Conservation (phyloP, 129 eudicot species). For the Tanacetum coccineum region DNA sequence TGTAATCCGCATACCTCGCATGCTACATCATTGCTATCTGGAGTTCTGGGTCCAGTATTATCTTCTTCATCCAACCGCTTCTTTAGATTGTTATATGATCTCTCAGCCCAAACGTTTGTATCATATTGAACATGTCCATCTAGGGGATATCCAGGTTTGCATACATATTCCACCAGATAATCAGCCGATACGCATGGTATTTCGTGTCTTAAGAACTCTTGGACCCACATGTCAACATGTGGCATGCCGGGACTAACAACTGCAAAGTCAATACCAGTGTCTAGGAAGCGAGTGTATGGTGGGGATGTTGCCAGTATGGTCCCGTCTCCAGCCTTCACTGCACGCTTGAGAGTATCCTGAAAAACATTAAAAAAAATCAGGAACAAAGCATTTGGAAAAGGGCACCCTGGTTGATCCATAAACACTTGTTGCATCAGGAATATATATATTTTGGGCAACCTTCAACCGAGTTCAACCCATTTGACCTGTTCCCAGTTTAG, state of each 20-base stretch:
- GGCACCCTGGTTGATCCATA: background rate
- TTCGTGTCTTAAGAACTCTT: constrained; percentile 72
- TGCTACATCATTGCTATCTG: constrained; percentile 36
- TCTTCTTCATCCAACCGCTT: constrained; percentile 36
- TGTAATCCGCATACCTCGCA: constrained; percentile 68
- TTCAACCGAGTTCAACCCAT: background rate
- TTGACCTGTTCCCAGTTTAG: background rate
- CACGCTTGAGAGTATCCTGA: constrained; percentile 96
- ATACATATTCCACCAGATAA: constrained; percentile 87
- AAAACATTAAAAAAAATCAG: background rate
- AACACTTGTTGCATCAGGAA: background rate
- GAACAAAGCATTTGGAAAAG: background rate
- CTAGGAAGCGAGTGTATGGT: constrained; percentile 82
- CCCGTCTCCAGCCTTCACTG: constrained; percentile 93
- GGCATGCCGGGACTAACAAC: constrained; percentile 92
- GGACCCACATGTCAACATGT: constrained; percentile 85
- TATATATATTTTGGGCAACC: background rate
- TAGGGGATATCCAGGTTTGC: constrained; percentile 87
- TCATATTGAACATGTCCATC: constrained; percentile 67
- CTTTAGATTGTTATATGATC: constrained; percentile 45
- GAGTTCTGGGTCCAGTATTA: constrained; percentile 24
- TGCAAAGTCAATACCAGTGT: constrained; percentile 68
- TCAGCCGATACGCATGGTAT: constrained; percentile 85
- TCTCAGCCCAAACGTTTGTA: constrained; percentile 87
- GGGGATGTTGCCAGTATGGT: constrained; percentile 92